Percentiles rank a stretch among this genome's conserved stretches.
Evolutionary conservation across 495 filamentous ascomycete species (phyloP).

Genomic region (Podospora conica): DNA sequence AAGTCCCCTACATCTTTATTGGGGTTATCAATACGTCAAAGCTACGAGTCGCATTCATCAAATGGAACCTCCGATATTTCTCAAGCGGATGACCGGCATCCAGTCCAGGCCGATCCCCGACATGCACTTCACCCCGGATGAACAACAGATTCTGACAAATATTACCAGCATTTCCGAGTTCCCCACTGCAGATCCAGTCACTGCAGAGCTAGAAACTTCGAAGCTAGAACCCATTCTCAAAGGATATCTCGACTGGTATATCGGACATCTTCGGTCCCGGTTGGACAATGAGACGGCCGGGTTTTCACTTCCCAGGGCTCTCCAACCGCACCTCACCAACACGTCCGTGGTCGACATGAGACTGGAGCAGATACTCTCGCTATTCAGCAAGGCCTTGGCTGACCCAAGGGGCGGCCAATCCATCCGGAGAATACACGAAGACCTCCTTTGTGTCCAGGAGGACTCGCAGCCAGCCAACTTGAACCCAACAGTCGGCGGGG

Average conservation of each 20-base stretch:
- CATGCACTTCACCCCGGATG: background rate
- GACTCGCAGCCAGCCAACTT: background rate
- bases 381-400: background rate
- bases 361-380: background rate
- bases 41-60: too few species aligned
- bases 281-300: background rate
- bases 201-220: too few species aligned
- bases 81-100: too few species aligned
- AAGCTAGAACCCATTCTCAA: background rate
- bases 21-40: too few species aligned
- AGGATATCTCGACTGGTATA: background rate
- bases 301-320: background rate
- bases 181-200: too few species aligned
- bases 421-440: background rate
- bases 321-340: background rate
- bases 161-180: background rate
- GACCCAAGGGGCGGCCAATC: background rate
- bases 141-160: background rate
- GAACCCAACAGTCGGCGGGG: background rate
- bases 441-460: background rate
- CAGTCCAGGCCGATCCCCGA: background rate
- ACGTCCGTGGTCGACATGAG: background rate
- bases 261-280: background rate
- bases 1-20: too few species aligned
- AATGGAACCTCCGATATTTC: too few species aligned